These are phyloP conservation scores for Fraxinus anomala DNA, from an alignment of 257 asterid genomes.

Conservation along the genomic window DNA sequence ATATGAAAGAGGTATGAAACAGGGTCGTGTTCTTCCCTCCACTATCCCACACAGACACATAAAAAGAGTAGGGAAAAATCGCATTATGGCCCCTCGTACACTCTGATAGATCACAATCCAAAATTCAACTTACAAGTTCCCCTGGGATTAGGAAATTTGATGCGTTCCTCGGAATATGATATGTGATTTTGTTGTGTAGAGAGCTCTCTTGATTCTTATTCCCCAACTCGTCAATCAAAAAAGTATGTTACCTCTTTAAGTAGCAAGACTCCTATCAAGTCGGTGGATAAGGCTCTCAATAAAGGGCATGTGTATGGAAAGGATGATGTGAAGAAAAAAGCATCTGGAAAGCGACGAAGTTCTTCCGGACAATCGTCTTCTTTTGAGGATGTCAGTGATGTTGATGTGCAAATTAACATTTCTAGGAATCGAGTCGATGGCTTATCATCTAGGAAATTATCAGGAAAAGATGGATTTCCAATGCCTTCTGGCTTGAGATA, in stretches of 20 bases:
- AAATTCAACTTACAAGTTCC: background rate
- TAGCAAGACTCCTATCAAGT: conserved; percentile 41
- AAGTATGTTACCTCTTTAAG: conserved; percentile 28
- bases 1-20: conserved; percentile 49
- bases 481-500: conserved; percentile 36
- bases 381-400: conserved; percentile 52
- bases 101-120: background rate
- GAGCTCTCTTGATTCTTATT: conserved; percentile 36
- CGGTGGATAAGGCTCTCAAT: conserved; percentile 36
- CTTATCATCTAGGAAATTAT: conserved; percentile 29
- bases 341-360: conserved; percentile 39
- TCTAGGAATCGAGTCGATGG: conserved; percentile 36
- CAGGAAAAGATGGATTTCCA: conserved; percentile 38
- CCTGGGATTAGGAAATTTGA: background rate
- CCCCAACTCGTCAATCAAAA: conserved; percentile 33
- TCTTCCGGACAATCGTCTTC: conserved; percentile 47
- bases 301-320: conserved; percentile 40
- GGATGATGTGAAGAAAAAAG: conserved; percentile 31
- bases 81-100: background rate
- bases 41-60: background rate
- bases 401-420: conserved; percentile 38
- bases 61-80: background rate
- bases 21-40: background rate
- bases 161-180: background rate
- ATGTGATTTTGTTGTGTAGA: conserved; percentile 40